phyloP scores from a whole-genome alignment of 768 basidiomycete genomes.

The Rickenella mellea region DNA sequence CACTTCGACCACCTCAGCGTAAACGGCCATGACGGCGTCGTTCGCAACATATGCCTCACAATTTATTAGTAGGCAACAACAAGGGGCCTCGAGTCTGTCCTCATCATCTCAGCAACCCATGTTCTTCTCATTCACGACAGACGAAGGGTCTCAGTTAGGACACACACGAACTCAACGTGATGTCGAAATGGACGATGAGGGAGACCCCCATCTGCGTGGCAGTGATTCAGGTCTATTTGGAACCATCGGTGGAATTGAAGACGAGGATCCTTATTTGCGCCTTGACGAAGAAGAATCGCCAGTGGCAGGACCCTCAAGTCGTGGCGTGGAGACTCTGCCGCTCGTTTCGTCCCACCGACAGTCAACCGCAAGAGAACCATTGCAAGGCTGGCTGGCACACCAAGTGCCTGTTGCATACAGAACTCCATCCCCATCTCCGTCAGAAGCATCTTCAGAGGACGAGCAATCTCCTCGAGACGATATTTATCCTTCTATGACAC shows the following conservation, averaged over 20 bases:
- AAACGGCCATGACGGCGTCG: slow-evolving; percentile 52
- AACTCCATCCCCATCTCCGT: slow-evolving; percentile 31
- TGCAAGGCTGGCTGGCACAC: slow-evolving; percentile 66
- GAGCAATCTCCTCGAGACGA: slow-evolving; percentile 30
- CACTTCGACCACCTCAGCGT: no score
- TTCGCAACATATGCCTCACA: slow-evolving; percentile 80
- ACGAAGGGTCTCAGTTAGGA: slow-evolving; percentile 44
- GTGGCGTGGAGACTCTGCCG: slow-evolving; percentile 25
- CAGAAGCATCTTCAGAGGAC: slow-evolving; percentile 33
- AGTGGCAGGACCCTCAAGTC: slow-evolving; percentile 19
- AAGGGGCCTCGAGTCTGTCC: slow-evolving; percentile 36
- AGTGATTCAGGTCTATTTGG: slow-evolving; percentile 12
- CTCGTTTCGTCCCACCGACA: slow-evolving; percentile 29
- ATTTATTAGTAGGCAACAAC: slow-evolving; percentile 56
- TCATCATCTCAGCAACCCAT: slow-evolving; percentile 68
- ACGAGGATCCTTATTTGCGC: slow-evolving; percentile 71
- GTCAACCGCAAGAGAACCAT: slow-evolving; percentile 31
- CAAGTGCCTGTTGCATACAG: slow-evolving; percentile 46
- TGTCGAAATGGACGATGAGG: slow-evolving; percentile 57
- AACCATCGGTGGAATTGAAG: slow-evolving; percentile 33
- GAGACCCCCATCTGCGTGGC: slow-evolving; percentile 64
- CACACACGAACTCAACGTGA: slow-evolving; percentile 26
- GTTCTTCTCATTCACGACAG: slow-evolving; percentile 83
- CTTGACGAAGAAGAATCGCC: slow-evolving; percentile 59
- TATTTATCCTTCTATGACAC: slow-evolving; percentile 21